phyloP scores from a whole-genome alignment of 2,329 filamentous ascomycete species.

The Colletotrichum tabaci region DNA sequence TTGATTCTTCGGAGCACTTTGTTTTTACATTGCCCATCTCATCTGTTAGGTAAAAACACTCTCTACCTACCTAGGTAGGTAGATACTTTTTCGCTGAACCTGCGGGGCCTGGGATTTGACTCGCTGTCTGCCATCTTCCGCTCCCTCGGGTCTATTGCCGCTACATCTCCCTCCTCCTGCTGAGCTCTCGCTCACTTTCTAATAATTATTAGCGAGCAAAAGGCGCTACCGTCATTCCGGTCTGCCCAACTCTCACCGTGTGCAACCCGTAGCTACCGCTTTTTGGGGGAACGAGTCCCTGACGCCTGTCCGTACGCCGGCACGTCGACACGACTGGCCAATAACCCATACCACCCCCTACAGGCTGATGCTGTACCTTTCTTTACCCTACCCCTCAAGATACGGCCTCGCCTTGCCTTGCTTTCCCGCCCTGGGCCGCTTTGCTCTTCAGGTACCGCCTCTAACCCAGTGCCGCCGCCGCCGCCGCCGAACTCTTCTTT shows the following conservation, averaged over 20 bases:
- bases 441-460: conserved; percentile 8
- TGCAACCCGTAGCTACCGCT: background rate
- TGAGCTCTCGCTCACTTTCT: background rate
- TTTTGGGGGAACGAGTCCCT: conserved; percentile 1
- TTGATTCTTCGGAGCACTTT: background rate
- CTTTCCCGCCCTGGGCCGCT: conserved; percentile 2
- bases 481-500: conserved; percentile 1
- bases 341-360: background rate
- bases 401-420: conserved; percentile 15
- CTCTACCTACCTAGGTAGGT: too few relatives aligned
- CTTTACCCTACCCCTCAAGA: conserved; percentile 6
- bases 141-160: background rate
- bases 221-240: background rate
- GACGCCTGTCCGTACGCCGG: background rate
- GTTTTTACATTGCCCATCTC: background rate
- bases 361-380: conserved; percentile 1
- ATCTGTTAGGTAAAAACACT: background rate
- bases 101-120: background rate
- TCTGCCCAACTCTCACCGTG: conserved; percentile 2
- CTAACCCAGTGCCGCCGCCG: conserved; percentile 10
- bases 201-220: background rate
- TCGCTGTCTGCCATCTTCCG: background rate
- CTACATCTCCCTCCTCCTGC: background rate
- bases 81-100: background rate
- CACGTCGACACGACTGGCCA: conserved; percentile 3